Evolutionary conservation across 2,329 filamentous ascomycete genomes (phyloP).

Genomic region (Colletotrichum chrysophilum): DNA sequence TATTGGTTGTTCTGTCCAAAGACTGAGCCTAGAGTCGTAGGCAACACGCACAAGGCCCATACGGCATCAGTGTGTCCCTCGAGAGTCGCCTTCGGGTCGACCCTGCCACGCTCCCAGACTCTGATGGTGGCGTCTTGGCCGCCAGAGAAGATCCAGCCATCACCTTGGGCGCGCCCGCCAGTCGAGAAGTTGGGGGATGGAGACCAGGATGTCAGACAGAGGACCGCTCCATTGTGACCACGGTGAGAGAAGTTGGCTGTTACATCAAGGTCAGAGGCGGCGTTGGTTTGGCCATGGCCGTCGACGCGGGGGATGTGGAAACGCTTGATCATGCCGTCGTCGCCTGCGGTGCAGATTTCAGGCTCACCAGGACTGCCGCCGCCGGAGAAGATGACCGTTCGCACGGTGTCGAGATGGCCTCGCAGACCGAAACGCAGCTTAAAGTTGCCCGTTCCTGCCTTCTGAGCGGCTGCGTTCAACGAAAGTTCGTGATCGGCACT

Average conservation of each 20-base stretch:
- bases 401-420: constrained; percentile 91
- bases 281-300: constrained; percentile 48
- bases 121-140: constrained; percentile 92
- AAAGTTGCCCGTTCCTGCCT: constrained; percentile 77
- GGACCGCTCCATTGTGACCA: constrained; percentile 89
- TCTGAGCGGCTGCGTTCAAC: constrained; percentile 54
- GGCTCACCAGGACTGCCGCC: constrained; percentile 95
- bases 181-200: constrained; percentile 88
- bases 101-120: constrained; percentile 93
- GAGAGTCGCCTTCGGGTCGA: constrained; percentile 93
- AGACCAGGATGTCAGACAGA: constrained; percentile 85
- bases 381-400: constrained; percentile 94
- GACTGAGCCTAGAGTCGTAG: constrained; percentile 78
- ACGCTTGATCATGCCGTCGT: constrained; percentile 94
- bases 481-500: constrained; percentile 71
- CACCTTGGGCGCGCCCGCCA: constrained; percentile 84
- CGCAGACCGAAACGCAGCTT: constrained; percentile 91
- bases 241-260: constrained; percentile 94
- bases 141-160: constrained; percentile 98
- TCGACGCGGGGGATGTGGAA: constrained; percentile 93
- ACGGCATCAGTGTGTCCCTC: constrained; percentile 96
- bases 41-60: constrained; percentile 93
- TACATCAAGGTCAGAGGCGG: constrained; percentile 84
- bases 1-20: constrained; percentile 79
- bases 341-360: constrained; percentile 94